These are phyloP conservation scores for Letharia lupina DNA, from an alignment of 495 filamentous ascomycete species.

Conservation along the genomic window DNA sequence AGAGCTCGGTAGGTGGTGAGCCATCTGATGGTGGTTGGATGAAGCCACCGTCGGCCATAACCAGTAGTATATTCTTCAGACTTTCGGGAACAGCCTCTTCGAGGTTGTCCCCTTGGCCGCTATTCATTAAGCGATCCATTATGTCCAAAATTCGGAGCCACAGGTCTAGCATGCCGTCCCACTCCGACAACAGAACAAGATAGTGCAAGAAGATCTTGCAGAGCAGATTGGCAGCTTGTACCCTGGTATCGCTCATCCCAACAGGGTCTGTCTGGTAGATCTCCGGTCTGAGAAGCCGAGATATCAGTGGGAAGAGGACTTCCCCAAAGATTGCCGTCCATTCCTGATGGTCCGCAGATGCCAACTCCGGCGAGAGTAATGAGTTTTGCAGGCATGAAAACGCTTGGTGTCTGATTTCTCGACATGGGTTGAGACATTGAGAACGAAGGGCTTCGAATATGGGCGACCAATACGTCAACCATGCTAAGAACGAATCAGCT, in stretches of 20 bases:
- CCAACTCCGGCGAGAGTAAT: slow-evolving; percentile 72
- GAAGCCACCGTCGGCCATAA: slow-evolving; percentile 87
- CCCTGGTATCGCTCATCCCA: slow-evolving; percentile 92
- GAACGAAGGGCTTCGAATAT: slow-evolving; percentile 80
- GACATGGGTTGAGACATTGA: slow-evolving; percentile 92
- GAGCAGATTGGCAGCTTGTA: slow-evolving; percentile 82
- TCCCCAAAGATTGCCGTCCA: slow-evolving; percentile 94
- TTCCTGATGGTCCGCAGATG: slow-evolving; percentile 67
- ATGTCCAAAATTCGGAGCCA: slow-evolving; percentile 92
- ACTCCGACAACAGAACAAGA: slow-evolving; percentile 71
- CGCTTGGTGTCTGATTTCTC: slow-evolving; percentile 82
- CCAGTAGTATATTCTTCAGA: slow-evolving; percentile 90
- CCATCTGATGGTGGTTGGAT: slow-evolving; percentile 64
- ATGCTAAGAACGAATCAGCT: slow-evolving; percentile 50
- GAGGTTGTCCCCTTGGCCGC: slow-evolving; percentile 81
- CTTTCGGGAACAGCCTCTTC: slow-evolving; percentile 94
- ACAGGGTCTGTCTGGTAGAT: slow-evolving; percentile 85
- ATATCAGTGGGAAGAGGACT: slow-evolving; percentile 90
- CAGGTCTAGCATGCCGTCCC: slow-evolving; percentile 86
- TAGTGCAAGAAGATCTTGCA: slow-evolving; percentile 96
- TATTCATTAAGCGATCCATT: slow-evolving; percentile 94
- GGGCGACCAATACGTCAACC: slow-evolving; percentile 96
- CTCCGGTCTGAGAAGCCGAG: slow-evolving; percentile 84
- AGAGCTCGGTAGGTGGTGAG: slow-evolving; percentile 43
- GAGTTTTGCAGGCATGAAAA: slow-evolving; percentile 81